These are phyloP conservation scores for Kluyveromyces aestuarii DNA, from an alignment of 805 yeast species.

Conservation along the genomic window DNA sequence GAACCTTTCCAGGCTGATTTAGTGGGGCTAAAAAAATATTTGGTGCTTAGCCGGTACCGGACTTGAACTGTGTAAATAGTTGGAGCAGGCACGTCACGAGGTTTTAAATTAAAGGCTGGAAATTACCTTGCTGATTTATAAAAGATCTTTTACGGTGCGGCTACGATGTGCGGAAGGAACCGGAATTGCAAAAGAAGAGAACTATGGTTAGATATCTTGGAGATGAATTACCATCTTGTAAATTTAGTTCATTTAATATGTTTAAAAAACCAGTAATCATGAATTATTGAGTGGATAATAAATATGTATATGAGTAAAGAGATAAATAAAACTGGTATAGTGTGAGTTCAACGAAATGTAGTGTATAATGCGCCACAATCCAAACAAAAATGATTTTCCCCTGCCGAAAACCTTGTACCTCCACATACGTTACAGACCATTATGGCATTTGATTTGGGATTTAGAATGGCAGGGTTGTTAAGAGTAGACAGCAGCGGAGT, in stretches of 20 bases:
- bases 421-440: constrained; percentile 15
- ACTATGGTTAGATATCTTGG: too few species aligned
- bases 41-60: neutral
- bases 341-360: constrained; percentile 13
- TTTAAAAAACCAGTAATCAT: too few species aligned
- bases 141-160: too few species aligned
- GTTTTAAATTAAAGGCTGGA: too few species aligned
- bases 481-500: neutral
- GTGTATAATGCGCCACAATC: constrained; percentile 24
- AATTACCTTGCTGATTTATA: too few species aligned
- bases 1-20: too few species aligned
- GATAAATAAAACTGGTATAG: neutral
- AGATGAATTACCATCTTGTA: too few species aligned
- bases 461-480: neutral
- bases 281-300: neutral
- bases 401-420: constrained; percentile 12
- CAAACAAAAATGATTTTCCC: constrained; percentile 12
- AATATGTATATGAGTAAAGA: neutral
- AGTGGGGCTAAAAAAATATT: too few species aligned
- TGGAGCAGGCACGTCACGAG: neutral
- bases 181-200: too few species aligned
- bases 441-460: neutral
- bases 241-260: too few species aligned
- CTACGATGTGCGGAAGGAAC: too few species aligned
- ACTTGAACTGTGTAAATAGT: neutral